Evolutionary conservation across 2,329 filamentous ascomycete species (phyloP).

Genomic region (Paecilomyces fulvus): DNA sequence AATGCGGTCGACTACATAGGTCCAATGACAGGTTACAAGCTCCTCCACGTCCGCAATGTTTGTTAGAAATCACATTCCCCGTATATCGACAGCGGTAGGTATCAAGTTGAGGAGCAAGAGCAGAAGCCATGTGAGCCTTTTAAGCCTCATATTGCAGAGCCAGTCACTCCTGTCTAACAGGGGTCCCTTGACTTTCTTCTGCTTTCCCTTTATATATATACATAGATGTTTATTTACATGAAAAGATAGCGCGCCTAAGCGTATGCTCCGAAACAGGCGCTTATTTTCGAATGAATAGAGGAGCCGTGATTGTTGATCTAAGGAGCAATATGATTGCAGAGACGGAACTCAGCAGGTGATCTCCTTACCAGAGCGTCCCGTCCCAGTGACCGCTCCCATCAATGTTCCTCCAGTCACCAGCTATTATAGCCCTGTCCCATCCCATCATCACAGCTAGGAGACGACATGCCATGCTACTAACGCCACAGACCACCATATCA

Average conservation of each 20-base stretch:
- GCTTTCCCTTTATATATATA: too few relatives aligned
- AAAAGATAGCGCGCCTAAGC: too few relatives aligned
- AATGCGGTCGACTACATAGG: not conserved
- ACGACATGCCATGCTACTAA: slow-evolving; percentile 57
- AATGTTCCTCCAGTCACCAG: slow-evolving; percentile 66
- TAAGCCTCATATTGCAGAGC: too few relatives aligned
- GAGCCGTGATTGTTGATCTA: not conserved
- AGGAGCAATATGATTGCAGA: not conserved
- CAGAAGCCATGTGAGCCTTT: too few relatives aligned
- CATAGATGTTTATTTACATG: too few relatives aligned
- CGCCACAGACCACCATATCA: slow-evolving; percentile 67
- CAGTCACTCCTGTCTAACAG: too few relatives aligned
- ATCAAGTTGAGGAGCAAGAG: too few relatives aligned
- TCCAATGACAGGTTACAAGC: not conserved
- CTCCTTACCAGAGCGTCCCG: slow-evolving; percentile 22
- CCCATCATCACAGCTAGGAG: slow-evolving; percentile 80
- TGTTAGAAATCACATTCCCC: not conserved
- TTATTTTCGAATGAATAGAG: too few relatives aligned
- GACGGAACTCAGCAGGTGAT: not conserved
- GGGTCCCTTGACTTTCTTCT: too few relatives aligned
- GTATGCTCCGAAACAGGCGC: too few relatives aligned
- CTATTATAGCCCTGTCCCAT: slow-evolving; percentile 57
- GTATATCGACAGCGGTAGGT: not conserved
- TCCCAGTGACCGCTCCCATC: slow-evolving; percentile 61
- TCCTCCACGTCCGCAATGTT: not conserved